phyloP scores from a whole-genome alignment of 441 rosid species.

The Isatis lusitanica region DNA sequence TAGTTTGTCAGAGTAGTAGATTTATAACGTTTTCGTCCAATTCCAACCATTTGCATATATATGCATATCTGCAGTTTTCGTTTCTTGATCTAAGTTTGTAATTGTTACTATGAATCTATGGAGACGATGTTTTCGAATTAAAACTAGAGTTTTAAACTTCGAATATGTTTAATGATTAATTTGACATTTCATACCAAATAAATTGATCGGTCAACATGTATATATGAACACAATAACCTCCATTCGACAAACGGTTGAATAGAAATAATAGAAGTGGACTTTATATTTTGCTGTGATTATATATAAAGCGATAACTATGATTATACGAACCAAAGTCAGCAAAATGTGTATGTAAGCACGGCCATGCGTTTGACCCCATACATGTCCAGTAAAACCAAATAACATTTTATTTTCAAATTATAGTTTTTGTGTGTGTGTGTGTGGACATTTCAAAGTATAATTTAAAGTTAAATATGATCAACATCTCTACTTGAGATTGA shows the following conservation, averaged over 20 bases:
- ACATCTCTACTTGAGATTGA: too few species aligned
- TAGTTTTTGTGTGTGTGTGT: too few species aligned
- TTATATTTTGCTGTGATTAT: not conserved
- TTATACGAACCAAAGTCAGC: not conserved
- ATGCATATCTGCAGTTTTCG: not conserved
- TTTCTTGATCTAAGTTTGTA: not conserved
- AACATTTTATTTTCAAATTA: too few species aligned
- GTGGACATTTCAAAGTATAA: too few species aligned
- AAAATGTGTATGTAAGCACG: not conserved
- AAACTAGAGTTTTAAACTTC: not conserved
- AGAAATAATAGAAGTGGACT: not conserved
- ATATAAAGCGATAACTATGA: not conserved
- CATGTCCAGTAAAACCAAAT: too few species aligned
- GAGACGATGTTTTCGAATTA: not conserved
- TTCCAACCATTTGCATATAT: not conserved
- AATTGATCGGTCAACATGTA: constrained; percentile 16
- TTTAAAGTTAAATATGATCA: too few species aligned
- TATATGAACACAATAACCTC: constrained; percentile 1
- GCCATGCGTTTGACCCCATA: too few species aligned
- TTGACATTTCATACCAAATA: not conserved
- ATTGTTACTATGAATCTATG: not conserved
- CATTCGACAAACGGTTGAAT: not conserved
- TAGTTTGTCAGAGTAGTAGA: not conserved
- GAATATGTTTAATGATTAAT: not conserved
- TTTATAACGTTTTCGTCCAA: not conserved